Evolutionary conservation across 306 rosid genomes (phyloP).

Genomic region (Prinsepia uniflora): DNA sequence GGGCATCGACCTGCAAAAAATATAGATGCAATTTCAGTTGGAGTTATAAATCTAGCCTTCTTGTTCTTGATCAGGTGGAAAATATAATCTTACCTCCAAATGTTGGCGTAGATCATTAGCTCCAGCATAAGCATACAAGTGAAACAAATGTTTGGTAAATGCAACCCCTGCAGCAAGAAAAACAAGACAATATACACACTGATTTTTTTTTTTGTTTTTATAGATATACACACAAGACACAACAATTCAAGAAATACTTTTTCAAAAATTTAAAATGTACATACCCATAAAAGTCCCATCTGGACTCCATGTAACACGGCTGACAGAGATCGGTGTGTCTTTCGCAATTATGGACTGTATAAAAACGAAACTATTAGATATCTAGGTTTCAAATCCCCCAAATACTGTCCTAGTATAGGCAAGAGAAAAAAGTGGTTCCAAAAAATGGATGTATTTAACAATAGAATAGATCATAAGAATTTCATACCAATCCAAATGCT

Average conservation of each 20-base stretch:
- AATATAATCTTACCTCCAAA: slow-evolving; percentile 47
- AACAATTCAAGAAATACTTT: slow-evolving; percentile 16
- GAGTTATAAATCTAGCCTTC: slow-evolving; percentile 23
- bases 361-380: slow-evolving; percentile 35
- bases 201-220: neutral
- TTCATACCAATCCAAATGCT: slow-evolving; percentile 8
- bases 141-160: slow-evolving; percentile 78
- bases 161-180: slow-evolving; percentile 69
- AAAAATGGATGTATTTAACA: slow-evolving; percentile 4
- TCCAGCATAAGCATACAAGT: slow-evolving; percentile 59
- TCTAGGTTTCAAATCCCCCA: slow-evolving; percentile 19
- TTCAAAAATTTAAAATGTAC: slow-evolving; percentile 28
- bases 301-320: slow-evolving; percentile 83
- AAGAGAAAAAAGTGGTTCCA: neutral
- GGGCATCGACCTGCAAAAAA: slow-evolving; percentile 69
- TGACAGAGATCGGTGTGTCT: slow-evolving; percentile 61
- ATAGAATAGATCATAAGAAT: slow-evolving; percentile 9
- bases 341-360: slow-evolving; percentile 57
- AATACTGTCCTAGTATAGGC: neutral
- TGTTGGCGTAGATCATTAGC: slow-evolving; percentile 62
- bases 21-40: slow-evolving; percentile 27
- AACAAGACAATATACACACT: slow-evolving; percentile 29
- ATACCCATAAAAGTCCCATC: slow-evolving; percentile 83
- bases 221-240: neutral
- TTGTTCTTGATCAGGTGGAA: slow-evolving; percentile 25